Evolutionary conservation across 2,329 filamentous ascomycete species (phyloP).

Genomic region (Penicillium nordicum): DNA sequence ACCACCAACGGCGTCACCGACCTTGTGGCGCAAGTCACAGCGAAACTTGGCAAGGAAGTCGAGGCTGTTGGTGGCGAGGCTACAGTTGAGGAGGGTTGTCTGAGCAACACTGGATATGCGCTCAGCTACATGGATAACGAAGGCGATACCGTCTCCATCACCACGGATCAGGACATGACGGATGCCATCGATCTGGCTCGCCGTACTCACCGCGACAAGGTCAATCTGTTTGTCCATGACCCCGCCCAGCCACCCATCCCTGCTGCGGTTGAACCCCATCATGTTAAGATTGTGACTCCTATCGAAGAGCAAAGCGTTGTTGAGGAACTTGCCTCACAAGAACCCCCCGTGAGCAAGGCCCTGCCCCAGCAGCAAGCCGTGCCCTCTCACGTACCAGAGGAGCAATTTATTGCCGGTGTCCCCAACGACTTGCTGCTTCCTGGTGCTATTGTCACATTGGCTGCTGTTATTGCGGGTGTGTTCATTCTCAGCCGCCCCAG

Average conservation of each 20-base stretch:
- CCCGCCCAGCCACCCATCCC: constrained; percentile 82
- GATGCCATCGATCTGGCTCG: constrained; percentile 85
- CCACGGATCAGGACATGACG: constrained; percentile 85
- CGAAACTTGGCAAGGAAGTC: constrained; percentile 80
- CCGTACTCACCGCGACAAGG: constrained; percentile 77
- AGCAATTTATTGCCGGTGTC: constrained; percentile 84
- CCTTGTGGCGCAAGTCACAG: constrained; percentile 71
- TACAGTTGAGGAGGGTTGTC: constrained; percentile 71
- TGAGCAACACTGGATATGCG: constrained; percentile 76
- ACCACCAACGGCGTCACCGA: constrained; percentile 76
- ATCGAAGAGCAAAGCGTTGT: constrained; percentile 40
- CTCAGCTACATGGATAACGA: constrained; percentile 96
- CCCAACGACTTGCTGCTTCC: constrained; percentile 92
- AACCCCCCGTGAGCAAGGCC: constrained; percentile 40
- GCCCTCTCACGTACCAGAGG: constrained; percentile 54
- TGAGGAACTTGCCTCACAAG: constrained; percentile 55
- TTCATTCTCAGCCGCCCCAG: constrained; percentile 77
- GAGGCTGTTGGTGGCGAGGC: constrained; percentile 80
- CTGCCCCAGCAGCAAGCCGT: constrained; percentile 38
- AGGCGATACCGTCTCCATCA: constrained; percentile 94
- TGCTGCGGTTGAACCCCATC: constrained; percentile 59
- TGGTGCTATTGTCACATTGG: constrained; percentile 90
- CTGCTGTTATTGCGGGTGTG: constrained; percentile 88
- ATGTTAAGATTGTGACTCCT: constrained; percentile 52
- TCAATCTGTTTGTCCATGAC: constrained; percentile 94